Conservation (phyloP, 768 basidiomycete genomes). For the Termitomyces sp. region DNA sequence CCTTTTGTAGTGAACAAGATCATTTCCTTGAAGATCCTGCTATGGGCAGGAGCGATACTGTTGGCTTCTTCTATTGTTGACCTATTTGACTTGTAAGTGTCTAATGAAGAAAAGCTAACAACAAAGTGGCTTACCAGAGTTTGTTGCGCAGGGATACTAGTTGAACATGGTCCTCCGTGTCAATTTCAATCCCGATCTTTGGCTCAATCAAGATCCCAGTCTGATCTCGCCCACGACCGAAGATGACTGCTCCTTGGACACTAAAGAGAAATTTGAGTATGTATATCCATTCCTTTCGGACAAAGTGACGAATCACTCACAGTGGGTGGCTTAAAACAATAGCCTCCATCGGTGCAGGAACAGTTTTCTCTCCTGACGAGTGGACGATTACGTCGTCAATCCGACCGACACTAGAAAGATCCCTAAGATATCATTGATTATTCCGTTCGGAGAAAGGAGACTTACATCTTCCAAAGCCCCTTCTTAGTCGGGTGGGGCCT, state of each 20-base stretch:
- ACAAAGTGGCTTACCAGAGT: neutral
- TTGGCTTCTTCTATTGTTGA: conserved; percentile 35
- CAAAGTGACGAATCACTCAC: conserved; percentile 8
- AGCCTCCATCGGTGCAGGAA: conserved; percentile 1
- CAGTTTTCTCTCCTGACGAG: conserved; percentile 12
- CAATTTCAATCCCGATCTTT: conserved; percentile 21
- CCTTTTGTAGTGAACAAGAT: neutral
- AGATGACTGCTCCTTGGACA: neutral
- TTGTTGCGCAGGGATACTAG: neutral
- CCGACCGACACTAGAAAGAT: neutral
- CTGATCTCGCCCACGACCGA: conserved; percentile 22
- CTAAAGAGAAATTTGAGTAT: neutral
- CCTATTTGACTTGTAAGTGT: neutral
- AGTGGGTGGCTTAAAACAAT: conserved; percentile 15
- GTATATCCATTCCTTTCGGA: neutral
- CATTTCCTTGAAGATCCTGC: conserved; percentile 42
- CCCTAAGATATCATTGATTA: neutral
- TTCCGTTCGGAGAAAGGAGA: neutral
- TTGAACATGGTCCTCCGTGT: conserved; percentile 23
- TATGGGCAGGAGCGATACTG: conserved; percentile 33
- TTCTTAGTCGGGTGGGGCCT: conserved; percentile 34
- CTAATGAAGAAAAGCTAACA: neutral
- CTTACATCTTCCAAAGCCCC: neutral
- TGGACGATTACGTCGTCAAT: conserved; percentile 26
- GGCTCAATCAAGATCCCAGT: conserved; percentile 31